Percentiles rank a stretch among this genome's conserved stretches.
These are phyloP conservation scores for Rhizopogon vinicolor DNA, from an alignment of 768 basidiomycete species.

Conservation along the genomic window DNA sequence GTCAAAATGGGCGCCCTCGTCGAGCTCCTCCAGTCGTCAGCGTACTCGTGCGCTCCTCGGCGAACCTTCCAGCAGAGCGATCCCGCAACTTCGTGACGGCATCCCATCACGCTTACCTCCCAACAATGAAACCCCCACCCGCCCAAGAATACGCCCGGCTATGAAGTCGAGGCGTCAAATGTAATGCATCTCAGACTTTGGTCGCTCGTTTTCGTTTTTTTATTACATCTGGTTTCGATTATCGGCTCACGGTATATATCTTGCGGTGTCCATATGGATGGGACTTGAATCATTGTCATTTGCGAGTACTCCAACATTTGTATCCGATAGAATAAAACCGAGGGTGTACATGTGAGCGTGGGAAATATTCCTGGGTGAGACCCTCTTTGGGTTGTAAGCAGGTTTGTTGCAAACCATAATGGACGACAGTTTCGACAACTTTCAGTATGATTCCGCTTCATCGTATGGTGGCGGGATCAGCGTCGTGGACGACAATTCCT, in stretches of 20 bases:
- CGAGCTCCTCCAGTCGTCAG: constrained; percentile 11
- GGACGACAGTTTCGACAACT: constrained; percentile 85
- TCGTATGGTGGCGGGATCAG: constrained; percentile 69
- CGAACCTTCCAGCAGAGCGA: constrained; percentile 21
- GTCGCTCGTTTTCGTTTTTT: not conserved
- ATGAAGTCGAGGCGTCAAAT: constrained; percentile 29
- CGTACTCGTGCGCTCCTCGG: constrained; percentile 13
- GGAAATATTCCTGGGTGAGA: not conserved
- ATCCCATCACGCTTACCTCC: constrained; percentile 31
- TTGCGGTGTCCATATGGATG: not conserved
- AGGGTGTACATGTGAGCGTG: not conserved
- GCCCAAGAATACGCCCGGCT: constrained; percentile 47
- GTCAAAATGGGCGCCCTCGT: constrained; percentile 25
- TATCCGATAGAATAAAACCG: not conserved
- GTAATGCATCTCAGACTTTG: not conserved
- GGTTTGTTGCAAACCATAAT: constrained; percentile 33
- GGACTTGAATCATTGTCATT: not conserved
- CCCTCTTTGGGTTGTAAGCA: not conserved
- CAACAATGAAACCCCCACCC: constrained; percentile 56
- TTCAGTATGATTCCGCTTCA: constrained; percentile 80
- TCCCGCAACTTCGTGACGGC: constrained; percentile 22
- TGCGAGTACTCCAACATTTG: not conserved
- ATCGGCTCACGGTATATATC: not conserved
- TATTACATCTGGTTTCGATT: not conserved
- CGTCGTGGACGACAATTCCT: constrained; percentile 75